Percentiles rank a stretch among this genome's conserved stretches.
Evolutionary conservation across 495 filamentous ascomycete genomes (phyloP).

Genomic region (Echria macrotheca): DNA sequence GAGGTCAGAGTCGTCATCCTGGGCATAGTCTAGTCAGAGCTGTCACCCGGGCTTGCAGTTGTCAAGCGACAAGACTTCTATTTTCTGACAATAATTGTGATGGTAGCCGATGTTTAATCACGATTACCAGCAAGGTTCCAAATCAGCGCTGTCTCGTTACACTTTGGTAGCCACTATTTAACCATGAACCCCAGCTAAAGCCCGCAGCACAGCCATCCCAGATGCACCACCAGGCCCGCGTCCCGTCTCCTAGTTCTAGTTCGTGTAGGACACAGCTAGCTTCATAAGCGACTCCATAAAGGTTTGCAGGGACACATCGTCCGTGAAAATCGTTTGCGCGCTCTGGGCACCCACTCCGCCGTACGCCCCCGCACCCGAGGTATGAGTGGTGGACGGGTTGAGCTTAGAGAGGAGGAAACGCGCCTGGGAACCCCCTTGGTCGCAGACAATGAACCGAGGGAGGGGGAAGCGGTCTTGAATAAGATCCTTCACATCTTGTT

Average conservation of each 20-base stretch:
- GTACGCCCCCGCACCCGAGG: slow-evolving; percentile 69
- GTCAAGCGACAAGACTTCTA: too few relatives aligned
- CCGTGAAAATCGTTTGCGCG: slow-evolving; percentile 98
- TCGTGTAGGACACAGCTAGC: slow-evolving; percentile 57
- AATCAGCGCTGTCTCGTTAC: too few relatives aligned
- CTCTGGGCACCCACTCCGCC: slow-evolving; percentile 80
- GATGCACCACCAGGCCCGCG: not conserved
- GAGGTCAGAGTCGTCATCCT: too few relatives aligned
- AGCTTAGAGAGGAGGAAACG: slow-evolving; percentile 97
- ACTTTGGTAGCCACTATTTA: too few relatives aligned
- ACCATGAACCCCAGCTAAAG: too few relatives aligned
- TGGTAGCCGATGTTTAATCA: too few relatives aligned
- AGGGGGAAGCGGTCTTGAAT: slow-evolving; percentile 97
- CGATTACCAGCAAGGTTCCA: too few relatives aligned
- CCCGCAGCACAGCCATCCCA: slow-evolving; percentile 19
- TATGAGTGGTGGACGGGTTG: slow-evolving; percentile 98
- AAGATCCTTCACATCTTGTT: slow-evolving; percentile 61
- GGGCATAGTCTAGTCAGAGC: too few relatives aligned
- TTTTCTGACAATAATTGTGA: too few relatives aligned
- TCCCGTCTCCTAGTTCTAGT: slow-evolving; percentile 27
- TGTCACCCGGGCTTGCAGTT: too few relatives aligned
- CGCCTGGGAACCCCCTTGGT: slow-evolving; percentile 95
- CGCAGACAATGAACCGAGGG: slow-evolving; percentile 97
- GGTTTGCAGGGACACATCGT: slow-evolving; percentile 96
- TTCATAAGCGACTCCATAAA: slow-evolving; percentile 99